These are phyloP conservation scores for Volvox africanus DNA, from an alignment of 139 green algal species.

Conservation along the genomic window DNA sequence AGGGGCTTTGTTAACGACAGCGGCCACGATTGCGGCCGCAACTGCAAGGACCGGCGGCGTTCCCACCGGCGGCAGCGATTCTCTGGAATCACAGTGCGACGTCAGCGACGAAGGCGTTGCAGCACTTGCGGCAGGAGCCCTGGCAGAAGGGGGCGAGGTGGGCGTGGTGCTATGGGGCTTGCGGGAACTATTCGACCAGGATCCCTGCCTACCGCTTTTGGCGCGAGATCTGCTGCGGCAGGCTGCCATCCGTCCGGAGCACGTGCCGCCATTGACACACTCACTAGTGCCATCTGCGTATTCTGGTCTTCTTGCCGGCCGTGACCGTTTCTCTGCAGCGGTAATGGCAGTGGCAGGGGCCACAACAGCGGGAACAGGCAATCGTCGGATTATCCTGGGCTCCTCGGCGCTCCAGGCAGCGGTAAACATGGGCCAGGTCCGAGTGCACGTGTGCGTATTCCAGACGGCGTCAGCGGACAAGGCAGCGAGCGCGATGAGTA, in stretches of 20 bases:
- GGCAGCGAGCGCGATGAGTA: not conserved
- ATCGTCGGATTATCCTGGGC: not conserved
- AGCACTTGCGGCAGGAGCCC: not conserved
- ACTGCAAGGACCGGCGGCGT: not conserved
- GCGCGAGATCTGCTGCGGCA: constrained; percentile 18
- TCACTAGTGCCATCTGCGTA: not conserved
- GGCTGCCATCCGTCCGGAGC: constrained; percentile 2
- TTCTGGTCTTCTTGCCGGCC: not conserved
- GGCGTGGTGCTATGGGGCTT: not conserved
- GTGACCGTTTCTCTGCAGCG: not conserved
- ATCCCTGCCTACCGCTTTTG: constrained; percentile 30
- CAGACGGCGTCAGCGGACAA: not conserved
- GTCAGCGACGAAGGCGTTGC: not conserved
- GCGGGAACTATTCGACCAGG: constrained; percentile 9
- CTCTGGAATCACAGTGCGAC: not conserved
- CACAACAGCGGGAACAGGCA: too few relatives aligned
- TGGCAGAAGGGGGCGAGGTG: not conserved
- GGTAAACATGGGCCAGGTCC: not conserved
- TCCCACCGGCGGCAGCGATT: not conserved
- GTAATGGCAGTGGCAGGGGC: not conserved
- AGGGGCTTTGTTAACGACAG: not conserved
- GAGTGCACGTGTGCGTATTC: constrained; percentile 11
- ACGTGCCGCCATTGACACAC: constrained; percentile 27
- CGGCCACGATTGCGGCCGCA: not conserved
- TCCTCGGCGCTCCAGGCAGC: not conserved